Evolutionary conservation across 1,284 basidiomycete genomes (phyloP).

Genomic region (Rhodotorula sp.): DNA sequence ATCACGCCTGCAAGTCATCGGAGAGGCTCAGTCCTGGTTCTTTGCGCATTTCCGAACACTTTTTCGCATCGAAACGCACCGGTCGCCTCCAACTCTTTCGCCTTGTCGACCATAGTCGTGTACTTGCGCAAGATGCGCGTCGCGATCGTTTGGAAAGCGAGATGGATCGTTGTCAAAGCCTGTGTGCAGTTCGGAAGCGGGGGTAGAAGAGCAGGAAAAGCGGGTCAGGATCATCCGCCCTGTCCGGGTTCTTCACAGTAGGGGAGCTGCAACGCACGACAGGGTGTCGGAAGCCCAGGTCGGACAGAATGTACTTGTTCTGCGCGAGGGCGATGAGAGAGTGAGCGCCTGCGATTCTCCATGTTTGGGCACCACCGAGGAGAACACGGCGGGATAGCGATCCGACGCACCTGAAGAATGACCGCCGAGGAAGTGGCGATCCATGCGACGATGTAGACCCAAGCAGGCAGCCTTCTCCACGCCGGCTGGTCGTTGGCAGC

Average conservation of each 20-base stretch:
- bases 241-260: no score
- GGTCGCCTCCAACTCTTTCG: conserved; percentile 81
- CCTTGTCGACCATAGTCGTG: conserved; percentile 82
- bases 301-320: conserved; percentile 90
- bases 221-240: neutral
- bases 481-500: conserved; percentile 10
- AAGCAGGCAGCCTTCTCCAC: conserved; percentile 35
- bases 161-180: conserved; percentile 51
- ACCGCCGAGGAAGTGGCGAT: conserved; percentile 84
- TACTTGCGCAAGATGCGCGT: conserved; percentile 85
- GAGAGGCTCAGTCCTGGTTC: neutral
- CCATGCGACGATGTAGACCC: conserved; percentile 57
- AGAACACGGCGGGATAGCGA: no score
- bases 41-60: no score
- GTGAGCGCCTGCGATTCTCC: neutral
- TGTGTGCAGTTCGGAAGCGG: neutral
- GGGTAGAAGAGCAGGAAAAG: neutral
- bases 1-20: conserved; percentile 28
- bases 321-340: conserved; percentile 47
- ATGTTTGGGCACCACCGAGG: neutral
- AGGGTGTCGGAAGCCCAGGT: conserved; percentile 68
- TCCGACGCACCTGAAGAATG: conserved; percentile 63
- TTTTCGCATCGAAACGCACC: conserved; percentile 42
- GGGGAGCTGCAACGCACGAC: conserved; percentile 20
- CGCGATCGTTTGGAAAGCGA: conserved; percentile 76